These are phyloP conservation scores for Dictyostelium brefeldianum DNA, from an alignment of 78 protist species.

Conservation along the genomic window DNA sequence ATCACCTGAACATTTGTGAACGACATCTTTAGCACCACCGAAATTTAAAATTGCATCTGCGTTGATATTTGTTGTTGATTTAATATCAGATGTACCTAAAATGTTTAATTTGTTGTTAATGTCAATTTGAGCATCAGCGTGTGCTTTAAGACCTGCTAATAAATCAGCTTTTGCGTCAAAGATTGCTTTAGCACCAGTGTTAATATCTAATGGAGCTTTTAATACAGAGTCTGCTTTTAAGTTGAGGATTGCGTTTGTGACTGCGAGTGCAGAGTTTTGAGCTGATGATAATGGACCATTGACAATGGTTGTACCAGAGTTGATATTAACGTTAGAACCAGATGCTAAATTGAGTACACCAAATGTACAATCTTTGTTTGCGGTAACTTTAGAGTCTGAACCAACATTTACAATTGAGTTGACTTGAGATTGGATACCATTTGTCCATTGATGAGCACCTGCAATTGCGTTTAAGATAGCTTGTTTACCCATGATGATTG, in stretches of 20 bases:
- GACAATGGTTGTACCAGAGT: conserved; percentile 41
- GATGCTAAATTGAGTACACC: conserved; percentile 18
- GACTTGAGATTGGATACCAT: conserved; percentile 19
- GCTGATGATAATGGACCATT: conserved; percentile 14
- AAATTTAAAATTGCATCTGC: background rate
- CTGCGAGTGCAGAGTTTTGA: background rate
- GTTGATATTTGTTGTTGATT: conserved; percentile 6
- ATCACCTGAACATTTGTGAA: conserved; percentile 10
- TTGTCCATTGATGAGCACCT: conserved; percentile 1
- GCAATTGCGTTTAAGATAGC: conserved; percentile 8
- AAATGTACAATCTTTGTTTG: conserved; percentile 14
- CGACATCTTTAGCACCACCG: background rate
- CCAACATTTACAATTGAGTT: conserved; percentile 3
- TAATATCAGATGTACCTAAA: conserved; percentile 12
- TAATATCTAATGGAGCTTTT: background rate
- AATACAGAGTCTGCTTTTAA: background rate
- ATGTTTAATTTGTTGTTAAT: background rate
- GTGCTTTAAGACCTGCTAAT: conserved; percentile 27
- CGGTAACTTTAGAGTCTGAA: background rate
- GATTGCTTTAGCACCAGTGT: conserved; percentile 1
- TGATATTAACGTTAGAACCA: conserved; percentile 18
- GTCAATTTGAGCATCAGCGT: background rate
- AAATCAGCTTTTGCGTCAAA: conserved; percentile 13
- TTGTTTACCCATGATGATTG: conserved; percentile 44
- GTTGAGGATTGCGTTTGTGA: conserved; percentile 48